phyloP scores from a whole-genome alignment of 345 rosid genomes.

The Bretschneidera sinensis region DNA sequence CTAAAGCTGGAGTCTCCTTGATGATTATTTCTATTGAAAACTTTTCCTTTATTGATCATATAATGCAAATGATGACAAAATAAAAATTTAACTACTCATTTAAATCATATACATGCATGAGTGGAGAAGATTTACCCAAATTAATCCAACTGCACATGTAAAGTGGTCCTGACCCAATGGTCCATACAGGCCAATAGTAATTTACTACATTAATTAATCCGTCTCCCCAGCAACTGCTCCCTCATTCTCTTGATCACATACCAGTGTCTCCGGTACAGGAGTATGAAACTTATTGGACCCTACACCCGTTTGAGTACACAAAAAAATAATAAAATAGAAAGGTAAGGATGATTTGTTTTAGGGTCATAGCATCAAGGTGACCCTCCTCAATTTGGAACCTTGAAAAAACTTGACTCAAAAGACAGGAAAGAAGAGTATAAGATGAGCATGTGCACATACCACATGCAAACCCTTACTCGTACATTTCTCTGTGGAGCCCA shows the following conservation, averaged over 20 bases:
- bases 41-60: too few species aligned
- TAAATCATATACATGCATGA: too few species aligned
- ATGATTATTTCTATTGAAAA: too few species aligned
- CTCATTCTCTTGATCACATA: conserved; percentile 1
- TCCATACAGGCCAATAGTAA: too few species aligned
- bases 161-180: too few species aligned
- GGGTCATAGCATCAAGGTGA: conserved; percentile 26
- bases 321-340: neutral
- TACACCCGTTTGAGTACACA: neutral
- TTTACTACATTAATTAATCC: too few species aligned
- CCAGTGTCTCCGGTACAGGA: conserved; percentile 4
- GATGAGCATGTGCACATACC: conserved; percentile 33
- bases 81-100: too few species aligned
- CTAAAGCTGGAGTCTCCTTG: too few species aligned
- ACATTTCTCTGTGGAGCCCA: conserved; percentile 30
- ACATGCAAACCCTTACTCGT: conserved; percentile 21
- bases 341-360: conserved; percentile 9
- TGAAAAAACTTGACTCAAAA: conserved; percentile 12
- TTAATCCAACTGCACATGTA: too few species aligned
- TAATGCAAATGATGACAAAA: too few species aligned
- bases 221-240: conserved; percentile 25
- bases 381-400: conserved; percentile 7
- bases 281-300: conserved; percentile 18
- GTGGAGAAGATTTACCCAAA: too few species aligned
- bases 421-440: conserved; percentile 10